Percentiles rank a stretch among this genome's conserved stretches.
These are phyloP conservation scores for Boletus rufocinnamomeus DNA, from an alignment of 768 basidiomycete species.

Conservation along the genomic window DNA sequence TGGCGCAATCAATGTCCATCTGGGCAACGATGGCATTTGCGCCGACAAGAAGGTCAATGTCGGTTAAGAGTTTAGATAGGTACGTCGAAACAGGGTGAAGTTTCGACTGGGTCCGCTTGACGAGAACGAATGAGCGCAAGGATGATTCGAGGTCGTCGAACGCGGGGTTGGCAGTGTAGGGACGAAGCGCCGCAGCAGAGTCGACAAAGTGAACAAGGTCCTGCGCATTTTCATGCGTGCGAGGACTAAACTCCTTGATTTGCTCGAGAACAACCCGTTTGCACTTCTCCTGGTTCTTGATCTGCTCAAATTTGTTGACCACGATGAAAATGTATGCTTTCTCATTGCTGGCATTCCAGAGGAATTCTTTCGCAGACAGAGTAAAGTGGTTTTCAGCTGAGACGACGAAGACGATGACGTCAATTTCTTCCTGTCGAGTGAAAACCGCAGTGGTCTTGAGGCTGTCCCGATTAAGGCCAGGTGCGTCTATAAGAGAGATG, in stretches of 20 bases:
- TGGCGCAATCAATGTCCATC: conserved; percentile 70
- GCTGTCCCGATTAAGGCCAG: conserved; percentile 94
- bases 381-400: conserved; percentile 99
- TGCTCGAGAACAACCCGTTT: conserved; percentile 87
- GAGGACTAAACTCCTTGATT: conserved; percentile 89
- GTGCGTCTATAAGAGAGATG: conserved; percentile 97
- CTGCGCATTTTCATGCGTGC: conserved; percentile 85
- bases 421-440: conserved; percentile 95
- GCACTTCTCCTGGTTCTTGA: conserved; percentile 94
- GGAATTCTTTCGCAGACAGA: conserved; percentile 91
- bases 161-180: conserved; percentile 62
- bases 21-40: conserved; percentile 89
- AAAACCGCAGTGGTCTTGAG: conserved; percentile 94
- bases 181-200: conserved; percentile 71
- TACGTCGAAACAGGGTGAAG: conserved; percentile 92
- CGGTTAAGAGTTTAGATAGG: conserved; percentile 83
- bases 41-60: conserved; percentile 83
- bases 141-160: conserved; percentile 90
- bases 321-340: conserved; percentile 99
- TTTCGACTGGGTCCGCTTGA: conserved; percentile 95
- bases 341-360: conserved; percentile 90
- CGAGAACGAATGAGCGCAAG: conserved; percentile 91
- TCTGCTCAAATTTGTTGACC: conserved; percentile 96
- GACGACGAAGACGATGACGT: conserved; percentile 97
- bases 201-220: conserved; percentile 99